Conservation (phyloP, 108 stramenopile species). For the Cylindrotheca fusiformis region DNA sequence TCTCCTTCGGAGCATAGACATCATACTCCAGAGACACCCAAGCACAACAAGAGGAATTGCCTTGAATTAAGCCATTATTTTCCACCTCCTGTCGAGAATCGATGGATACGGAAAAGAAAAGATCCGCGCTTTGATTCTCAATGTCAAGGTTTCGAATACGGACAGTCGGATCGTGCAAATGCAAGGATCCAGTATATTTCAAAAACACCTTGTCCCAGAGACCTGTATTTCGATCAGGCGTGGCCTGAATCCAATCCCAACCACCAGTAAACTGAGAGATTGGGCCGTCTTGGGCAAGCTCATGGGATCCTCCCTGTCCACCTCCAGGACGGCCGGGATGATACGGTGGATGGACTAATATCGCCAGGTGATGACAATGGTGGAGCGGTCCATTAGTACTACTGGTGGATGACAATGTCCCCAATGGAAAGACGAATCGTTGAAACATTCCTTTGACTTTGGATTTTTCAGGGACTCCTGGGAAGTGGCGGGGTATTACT, state of each 20-base stretch:
- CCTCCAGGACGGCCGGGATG: background rate
- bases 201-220: constrained; percentile 40
- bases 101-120: background rate
- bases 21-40: background rate
- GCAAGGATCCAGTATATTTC: constrained; percentile 13
- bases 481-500: background rate
- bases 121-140: background rate
- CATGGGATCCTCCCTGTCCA: constrained; percentile 54
- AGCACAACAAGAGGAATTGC: background rate
- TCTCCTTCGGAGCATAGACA: background rate
- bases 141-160: background rate
- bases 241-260: constrained; percentile 57
- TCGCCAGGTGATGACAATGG: background rate
- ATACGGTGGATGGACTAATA: background rate
- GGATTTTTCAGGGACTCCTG: background rate
- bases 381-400: background rate
- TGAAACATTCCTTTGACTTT: background rate
- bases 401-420: background rate
- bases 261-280: constrained; percentile 48
- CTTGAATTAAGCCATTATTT: background rate
- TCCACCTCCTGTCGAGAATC: background rate
- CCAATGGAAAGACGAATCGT: background rate
- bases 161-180: background rate
- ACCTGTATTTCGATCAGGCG: constrained; percentile 48
- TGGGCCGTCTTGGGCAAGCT: constrained; percentile 40